A percentile compares a stretch with the other conserved stretches of the same genome.
Conservation (phyloP, 768 basidiomycete genomes). For the Gautieria morchelliformis region DNA sequence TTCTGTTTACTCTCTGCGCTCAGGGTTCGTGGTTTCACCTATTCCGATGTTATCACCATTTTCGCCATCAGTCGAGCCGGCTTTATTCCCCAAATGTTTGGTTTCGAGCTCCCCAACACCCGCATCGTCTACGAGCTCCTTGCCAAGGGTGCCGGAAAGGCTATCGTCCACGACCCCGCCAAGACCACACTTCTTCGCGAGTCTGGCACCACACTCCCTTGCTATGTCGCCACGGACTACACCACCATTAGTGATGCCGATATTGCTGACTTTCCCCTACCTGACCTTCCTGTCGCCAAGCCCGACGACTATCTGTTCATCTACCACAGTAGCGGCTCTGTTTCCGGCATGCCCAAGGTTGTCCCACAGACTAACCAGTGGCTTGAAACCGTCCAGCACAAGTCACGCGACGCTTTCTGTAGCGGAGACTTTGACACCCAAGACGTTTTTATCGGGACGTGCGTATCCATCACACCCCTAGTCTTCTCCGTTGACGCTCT, state of each 20-base stretch:
- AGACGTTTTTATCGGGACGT: conserved; percentile 71
- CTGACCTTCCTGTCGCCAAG: conserved; percentile 28
- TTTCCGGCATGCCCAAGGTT: conserved; percentile 75
- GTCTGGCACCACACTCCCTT: not conserved
- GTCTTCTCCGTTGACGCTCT: conserved; percentile 21
- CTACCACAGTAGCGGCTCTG: conserved; percentile 77
- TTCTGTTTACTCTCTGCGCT: conserved; percentile 1
- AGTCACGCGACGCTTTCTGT: conserved; percentile 42
- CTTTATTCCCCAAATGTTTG: conserved; percentile 70
- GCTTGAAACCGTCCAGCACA: conserved; percentile 52
- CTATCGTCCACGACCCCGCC: conserved; percentile 49
- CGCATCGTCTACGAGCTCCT: conserved; percentile 63
- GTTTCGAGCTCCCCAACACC: conserved; percentile 66
- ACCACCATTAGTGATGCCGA: conserved; percentile 25
- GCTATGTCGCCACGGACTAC: conserved; percentile 29
- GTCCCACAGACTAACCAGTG: conserved; percentile 63
- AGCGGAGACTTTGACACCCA: conserved; percentile 42
- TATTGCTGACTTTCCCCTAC: conserved; percentile 29
- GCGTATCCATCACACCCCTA: conserved; percentile 23
- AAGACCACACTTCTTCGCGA: not conserved
- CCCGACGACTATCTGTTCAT: conserved; percentile 46
- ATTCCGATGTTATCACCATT: conserved; percentile 61
- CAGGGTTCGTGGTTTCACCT: conserved; percentile 69
- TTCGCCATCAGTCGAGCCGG: conserved; percentile 70
- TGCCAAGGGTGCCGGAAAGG: conserved; percentile 48